Base-by-base conservation (phyloP, 441 rosid species). In the Populus hybrid region DNA sequence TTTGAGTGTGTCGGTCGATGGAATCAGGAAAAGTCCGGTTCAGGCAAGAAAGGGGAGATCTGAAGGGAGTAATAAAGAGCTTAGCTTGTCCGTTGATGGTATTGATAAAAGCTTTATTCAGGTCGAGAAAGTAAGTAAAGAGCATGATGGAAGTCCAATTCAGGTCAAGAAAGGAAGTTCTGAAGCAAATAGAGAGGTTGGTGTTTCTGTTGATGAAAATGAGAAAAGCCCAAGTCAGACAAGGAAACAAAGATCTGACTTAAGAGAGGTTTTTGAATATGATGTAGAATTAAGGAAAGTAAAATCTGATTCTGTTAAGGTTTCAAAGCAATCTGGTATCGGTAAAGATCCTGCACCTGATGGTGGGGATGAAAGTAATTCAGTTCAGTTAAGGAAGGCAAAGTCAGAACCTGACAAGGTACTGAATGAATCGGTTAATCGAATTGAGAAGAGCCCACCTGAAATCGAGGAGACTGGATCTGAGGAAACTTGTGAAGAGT, bases 401-500 rank as follows among this genome's bases (percentile, higher is more conserved):
- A 85, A 86, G 80, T 85, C 91, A 36, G 91, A 86, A n/a, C 53
- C 84, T 0, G 77, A 24, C 21, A 65, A 80, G 73, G 71, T 46
- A 34, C 35, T 77, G 61, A 84, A 63, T 40, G 83, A 81, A 70
- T 30, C 77, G 68, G 72, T 57, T 23, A 82, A 59, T 78, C 84
- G 59, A 75, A 79, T 72, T 23, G 88, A 84, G 77, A 79, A 80
- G 75, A 84, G 36, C 1, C 86, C 84, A 69, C 82, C 70, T 6
- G 81, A 82, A 20, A 78, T 65, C 6, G 87, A 82, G 73, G 85
- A 84, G 74, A 30, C 16, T 59, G 76, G 79, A 86, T 81, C 87
- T 77, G 93, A 88, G 18, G 85, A 83, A 67, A 77, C 79, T 50
- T 85, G 84, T 65, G 82, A 82, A 24, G 94, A 87, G 72, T 78